phyloP scores from a whole-genome alignment of 306 rosid species.

The Trichosanthes cucumerina region DNA sequence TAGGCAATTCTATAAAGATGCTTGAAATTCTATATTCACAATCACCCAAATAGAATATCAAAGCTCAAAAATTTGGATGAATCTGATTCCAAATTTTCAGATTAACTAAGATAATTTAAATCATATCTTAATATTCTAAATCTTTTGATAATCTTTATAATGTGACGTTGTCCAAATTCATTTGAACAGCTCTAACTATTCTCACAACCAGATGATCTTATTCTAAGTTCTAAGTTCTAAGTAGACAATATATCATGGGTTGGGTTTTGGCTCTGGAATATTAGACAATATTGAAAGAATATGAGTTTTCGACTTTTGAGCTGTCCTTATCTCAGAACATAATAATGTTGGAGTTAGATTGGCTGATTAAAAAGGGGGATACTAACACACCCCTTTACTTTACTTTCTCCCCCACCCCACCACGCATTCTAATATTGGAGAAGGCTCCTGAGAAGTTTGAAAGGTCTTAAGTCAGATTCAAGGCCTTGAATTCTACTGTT shows the following conservation, averaged over 20 bases:
- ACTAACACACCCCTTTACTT: neutral
- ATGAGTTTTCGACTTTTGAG: neutral
- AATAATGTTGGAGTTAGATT: neutral
- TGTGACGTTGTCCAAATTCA: constrained; percentile 1
- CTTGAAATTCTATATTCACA: neutral
- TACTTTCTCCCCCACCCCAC: constrained; percentile 11
- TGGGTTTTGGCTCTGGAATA: neutral
- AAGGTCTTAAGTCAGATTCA: neutral
- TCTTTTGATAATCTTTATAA: neutral
- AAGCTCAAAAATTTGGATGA: neutral
- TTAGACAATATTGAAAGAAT: neutral
- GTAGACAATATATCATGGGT: neutral
- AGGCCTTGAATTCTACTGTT: neutral
- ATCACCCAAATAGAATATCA: constrained; percentile 8
- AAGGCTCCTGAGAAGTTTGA: neutral
- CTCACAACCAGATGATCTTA: neutral
- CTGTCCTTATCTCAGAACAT: neutral
- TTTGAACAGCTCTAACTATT: neutral
- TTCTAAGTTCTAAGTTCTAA: neutral
- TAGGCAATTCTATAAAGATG: neutral
- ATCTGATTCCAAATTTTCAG: neutral
- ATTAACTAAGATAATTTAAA: neutral
- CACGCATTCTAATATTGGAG: neutral
- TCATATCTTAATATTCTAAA: neutral
- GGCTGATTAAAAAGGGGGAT: neutral